Percentiles rank a stretch among this genome's conserved stretches.
Conservation (phyloP, 768 basidiomycete genomes). For the Termitomyces sp. region DNA sequence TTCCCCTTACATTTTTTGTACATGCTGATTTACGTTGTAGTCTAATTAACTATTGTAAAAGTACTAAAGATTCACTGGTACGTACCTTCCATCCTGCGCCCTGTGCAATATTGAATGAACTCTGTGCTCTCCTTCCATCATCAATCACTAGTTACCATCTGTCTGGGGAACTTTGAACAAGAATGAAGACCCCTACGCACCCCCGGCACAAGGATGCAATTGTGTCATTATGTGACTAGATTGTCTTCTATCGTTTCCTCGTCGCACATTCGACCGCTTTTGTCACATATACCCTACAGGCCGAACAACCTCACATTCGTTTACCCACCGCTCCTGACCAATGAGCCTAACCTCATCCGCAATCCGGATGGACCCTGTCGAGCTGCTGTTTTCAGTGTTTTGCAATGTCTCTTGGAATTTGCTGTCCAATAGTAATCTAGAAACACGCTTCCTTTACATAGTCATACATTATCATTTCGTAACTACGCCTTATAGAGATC, state of each 20-base stretch:
- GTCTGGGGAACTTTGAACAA: conserved; percentile 93
- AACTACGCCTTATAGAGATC: neutral
- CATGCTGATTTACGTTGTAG: conserved; percentile 34
- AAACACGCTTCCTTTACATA: conserved; percentile 5
- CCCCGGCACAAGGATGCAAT: conserved; percentile 68
- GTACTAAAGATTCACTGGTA: conserved; percentile 86
- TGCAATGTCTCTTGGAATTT: neutral
- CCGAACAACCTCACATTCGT: conserved; percentile 18
- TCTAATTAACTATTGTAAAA: conserved; percentile 91
- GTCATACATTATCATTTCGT: conserved; percentile 9
- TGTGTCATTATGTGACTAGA: conserved; percentile 63
- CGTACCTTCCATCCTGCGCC: conserved; percentile 24
- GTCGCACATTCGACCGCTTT: neutral
- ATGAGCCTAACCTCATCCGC: conserved; percentile 7
- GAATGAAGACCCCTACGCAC: conserved; percentile 90
- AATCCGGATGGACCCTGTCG: neutral
- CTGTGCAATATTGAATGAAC: conserved; percentile 1
- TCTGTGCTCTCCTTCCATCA: conserved; percentile 5
- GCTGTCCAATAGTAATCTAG: neutral
- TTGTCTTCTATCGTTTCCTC: neutral
- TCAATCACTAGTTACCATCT: conserved; percentile 63
- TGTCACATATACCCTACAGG: conserved; percentile 20
- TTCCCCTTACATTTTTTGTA: neutral
- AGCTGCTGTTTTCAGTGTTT: conserved; percentile 6
- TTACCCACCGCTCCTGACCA: conserved; percentile 10